Evolutionary conservation across 371 early-diverging fungal species (phyloP).

Genomic region (Mucor mucedo): DNA sequence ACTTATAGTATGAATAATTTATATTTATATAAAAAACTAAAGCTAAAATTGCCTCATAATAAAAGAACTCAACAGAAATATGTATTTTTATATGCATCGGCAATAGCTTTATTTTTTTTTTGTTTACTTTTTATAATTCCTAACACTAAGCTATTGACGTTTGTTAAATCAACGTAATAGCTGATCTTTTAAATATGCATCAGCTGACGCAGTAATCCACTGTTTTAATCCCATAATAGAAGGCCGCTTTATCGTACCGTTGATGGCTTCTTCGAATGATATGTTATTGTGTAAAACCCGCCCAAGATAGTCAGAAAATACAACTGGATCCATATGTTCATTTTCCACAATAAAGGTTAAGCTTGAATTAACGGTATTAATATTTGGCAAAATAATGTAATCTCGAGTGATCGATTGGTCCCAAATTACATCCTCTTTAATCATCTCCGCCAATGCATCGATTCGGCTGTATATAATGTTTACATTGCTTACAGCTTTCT

Average conservation of each 20-base stretch:
- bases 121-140: too few relatives aligned
- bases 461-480: conserved; percentile 17
- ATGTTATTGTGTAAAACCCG: conserved; percentile 6
- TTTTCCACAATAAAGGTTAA: too few relatives aligned
- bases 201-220: conserved; percentile 5
- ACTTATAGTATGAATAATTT: too few relatives aligned
- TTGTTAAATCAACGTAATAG: too few relatives aligned
- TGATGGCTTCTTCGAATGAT: conserved; percentile 19
- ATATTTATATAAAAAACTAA: too few relatives aligned
- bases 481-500: conserved; percentile 8
- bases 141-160: too few relatives aligned
- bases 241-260: conserved; percentile 8
- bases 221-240: conserved; percentile 25
- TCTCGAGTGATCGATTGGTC: conserved; percentile 14
- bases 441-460: conserved; percentile 20
- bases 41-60: too few relatives aligned
- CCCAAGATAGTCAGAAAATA: background rate
- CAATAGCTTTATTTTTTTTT: too few relatives aligned
- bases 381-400: background rate
- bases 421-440: conserved; percentile 34
- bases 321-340: too few relatives aligned
- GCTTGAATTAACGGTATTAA: background rate
- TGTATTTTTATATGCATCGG: too few relatives aligned
- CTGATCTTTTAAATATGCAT: background rate
- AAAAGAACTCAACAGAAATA: too few relatives aligned